Evolutionary conservation across 1,284 basidiomycete genomes (phyloP), one percentile per base, ranked within the genome.

Genomic region (Papiliotrema fonsecae): DNA sequence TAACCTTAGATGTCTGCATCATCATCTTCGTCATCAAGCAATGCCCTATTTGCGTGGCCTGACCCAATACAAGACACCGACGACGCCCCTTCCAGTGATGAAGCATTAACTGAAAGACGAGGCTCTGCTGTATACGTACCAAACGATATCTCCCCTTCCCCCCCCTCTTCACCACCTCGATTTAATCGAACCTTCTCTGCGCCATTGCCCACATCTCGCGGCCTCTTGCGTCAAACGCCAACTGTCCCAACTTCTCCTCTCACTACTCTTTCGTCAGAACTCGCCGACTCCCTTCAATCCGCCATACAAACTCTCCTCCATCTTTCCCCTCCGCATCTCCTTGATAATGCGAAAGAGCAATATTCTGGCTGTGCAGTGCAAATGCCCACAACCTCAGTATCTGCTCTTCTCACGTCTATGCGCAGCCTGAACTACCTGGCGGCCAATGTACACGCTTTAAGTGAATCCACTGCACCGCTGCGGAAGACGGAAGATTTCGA

Each of bases 331-430:
- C 81, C 86, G 0, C 89, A 93, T 67, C 75, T 93, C n/a, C 79
- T 93, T 28, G 90, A 93, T 64, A 83, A 86, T n/a, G 84, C 85
- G 5, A 91, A 87, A 67, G 90, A 93, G 66, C 88, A 91, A 65
- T 87, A 90, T 64, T 85, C 89, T 2, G 85, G 87, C 25, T 92
- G 87, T 68, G 81, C 88, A 0, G 73, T 93, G 16, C 84, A 87
- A 30, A 79, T 93, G 41, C 90, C 90, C 3, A 87, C 86, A 0
- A 82, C 89, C 2, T 88, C 85, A 52, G 78, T 94, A 67, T 85
- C 87, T n/a, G 87, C 88, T 21, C 79, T 94, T 66, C 81, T 93
- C 64, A 87, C 87, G 4, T 81, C 85, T 26, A 87, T 93, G 86
- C 88, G 88, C 73, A 87, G 86, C 55, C 80, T 94, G 55, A 93